Evolutionary conservation across 495 filamentous ascomycete genomes (phyloP).

Genomic region (Friedmanniomyces simplex): DNA sequence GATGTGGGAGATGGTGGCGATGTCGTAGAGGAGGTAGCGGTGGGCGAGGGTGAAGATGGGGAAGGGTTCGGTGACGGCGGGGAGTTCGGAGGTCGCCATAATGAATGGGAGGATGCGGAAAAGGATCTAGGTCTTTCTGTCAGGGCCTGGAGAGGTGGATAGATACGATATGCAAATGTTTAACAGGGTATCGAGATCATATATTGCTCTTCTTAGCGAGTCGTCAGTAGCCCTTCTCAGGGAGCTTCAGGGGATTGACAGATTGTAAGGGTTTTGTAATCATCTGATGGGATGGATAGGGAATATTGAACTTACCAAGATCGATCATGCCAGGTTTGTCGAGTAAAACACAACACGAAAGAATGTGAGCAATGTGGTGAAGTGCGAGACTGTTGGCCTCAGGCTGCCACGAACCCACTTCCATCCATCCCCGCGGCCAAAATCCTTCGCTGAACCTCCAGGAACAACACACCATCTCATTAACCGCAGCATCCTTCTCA

Average conservation of each 20-base stretch:
- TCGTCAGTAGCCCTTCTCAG: slow-evolving; percentile 2
- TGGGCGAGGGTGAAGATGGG: slow-evolving; percentile 73
- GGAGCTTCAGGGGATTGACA: slow-evolving; percentile 77
- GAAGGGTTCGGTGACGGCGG: slow-evolving; percentile 36
- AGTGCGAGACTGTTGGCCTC: too few relatives aligned
- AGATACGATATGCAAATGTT: background rate
- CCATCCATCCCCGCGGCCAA: background rate
- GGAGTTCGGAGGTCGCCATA: background rate
- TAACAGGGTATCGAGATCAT: background rate
- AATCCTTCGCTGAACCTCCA: background rate
- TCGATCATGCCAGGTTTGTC: too few relatives aligned
- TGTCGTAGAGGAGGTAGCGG: slow-evolving; percentile 82
- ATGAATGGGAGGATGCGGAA: too few relatives aligned
- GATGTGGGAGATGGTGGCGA: slow-evolving; percentile 66
- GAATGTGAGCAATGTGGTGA: too few relatives aligned
- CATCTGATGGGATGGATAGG: slow-evolving; percentile 38
- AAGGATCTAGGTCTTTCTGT: too few relatives aligned
- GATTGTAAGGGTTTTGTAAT: slow-evolving; percentile 67
- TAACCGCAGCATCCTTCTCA: too few relatives aligned
- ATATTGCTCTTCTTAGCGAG: background rate
- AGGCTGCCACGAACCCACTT: background rate
- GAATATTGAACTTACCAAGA: too few relatives aligned
- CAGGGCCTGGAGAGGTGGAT: background rate
- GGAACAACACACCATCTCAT: background rate
- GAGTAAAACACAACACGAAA: too few relatives aligned